These are phyloP conservation scores for Pythium sp. DNA, from an alignment of 352 stramenopile species.

Conservation along the genomic window DNA sequence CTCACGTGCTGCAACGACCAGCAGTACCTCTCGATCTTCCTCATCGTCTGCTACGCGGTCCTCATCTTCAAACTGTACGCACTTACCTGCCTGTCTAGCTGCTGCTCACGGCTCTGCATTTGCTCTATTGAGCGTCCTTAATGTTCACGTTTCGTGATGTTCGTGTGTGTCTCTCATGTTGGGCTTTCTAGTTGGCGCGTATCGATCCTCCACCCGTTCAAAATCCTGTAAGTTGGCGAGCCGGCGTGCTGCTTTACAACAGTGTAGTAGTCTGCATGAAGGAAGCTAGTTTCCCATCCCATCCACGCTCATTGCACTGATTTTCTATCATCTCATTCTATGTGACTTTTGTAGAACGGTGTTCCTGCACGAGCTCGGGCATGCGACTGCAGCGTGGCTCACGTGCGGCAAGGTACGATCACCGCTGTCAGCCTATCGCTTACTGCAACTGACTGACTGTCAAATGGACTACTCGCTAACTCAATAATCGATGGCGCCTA, in stretches of 20 bases:
- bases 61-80: constrained; percentile 84
- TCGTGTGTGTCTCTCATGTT: not conserved
- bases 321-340: not conserved
- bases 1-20: constrained; percentile 87
- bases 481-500: not conserved
- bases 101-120: no score
- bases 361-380: constrained; percentile 84
- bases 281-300: not conserved
- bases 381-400: constrained; percentile 81
- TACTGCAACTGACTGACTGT: not conserved
- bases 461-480: not conserved
- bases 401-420: constrained; percentile 70
- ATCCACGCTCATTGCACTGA: not conserved
- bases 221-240: constrained; percentile 68
- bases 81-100: not conserved
- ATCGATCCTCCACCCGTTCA: constrained; percentile 84
- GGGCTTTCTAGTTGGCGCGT: constrained; percentile 71
- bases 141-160: not conserved
- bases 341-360: constrained; percentile 51
- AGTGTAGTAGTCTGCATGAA: not conserved
- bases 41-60: constrained; percentile 83
- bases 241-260: not conserved
- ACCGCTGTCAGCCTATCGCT: not conserved
- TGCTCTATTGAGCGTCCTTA: not conserved
- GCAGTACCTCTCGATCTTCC: constrained; percentile 84